phyloP scores from a whole-genome alignment of 1,284 basidiomycete species.

The Anthracocystis walkeri region DNA sequence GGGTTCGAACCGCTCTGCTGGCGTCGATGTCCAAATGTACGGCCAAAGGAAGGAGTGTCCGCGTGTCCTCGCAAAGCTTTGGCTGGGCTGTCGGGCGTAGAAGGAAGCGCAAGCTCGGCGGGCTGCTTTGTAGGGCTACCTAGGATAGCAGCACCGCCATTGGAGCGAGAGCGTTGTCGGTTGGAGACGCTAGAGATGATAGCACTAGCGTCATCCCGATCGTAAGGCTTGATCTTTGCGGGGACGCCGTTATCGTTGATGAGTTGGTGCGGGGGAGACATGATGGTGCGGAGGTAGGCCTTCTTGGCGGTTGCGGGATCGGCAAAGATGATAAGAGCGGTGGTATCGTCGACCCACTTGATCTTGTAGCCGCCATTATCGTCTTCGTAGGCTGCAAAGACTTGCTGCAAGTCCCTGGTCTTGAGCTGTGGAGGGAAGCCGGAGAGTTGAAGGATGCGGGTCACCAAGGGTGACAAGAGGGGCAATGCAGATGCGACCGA shows the following conservation, averaged over 20 bases:
- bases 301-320: conserved; percentile 80
- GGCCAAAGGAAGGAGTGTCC: conserved; percentile 41
- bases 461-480: conserved; percentile 84
- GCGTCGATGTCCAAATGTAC: conserved; percentile 49
- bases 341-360: conserved; percentile 98
- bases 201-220: conserved; percentile 88
- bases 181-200: conserved; percentile 89
- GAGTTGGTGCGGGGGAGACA: conserved; percentile 75
- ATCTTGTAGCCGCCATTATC: conserved; percentile 93
- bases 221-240: conserved; percentile 83
- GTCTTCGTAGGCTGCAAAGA: conserved; percentile 90
- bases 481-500: conserved; percentile 52
- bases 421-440: conserved; percentile 95
- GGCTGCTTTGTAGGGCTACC: conserved; percentile 45
- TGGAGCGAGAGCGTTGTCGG: conserved; percentile 68
- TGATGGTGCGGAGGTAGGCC: conserved; percentile 86
- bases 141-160: conserved; percentile 37
- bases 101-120: conserved; percentile 30
- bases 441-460: conserved; percentile 89
- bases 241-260: conserved; percentile 71
- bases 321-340: conserved; percentile 91
- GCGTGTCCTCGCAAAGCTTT: conserved; percentile 34
- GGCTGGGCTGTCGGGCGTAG: conserved; percentile 33
- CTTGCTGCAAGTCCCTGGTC: conserved; percentile 92
- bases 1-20: conserved; percentile 58